Evolutionary conservation across 2,329 filamentous ascomycete species (phyloP).

Genomic region (Dactylonectria estremocensis): DNA sequence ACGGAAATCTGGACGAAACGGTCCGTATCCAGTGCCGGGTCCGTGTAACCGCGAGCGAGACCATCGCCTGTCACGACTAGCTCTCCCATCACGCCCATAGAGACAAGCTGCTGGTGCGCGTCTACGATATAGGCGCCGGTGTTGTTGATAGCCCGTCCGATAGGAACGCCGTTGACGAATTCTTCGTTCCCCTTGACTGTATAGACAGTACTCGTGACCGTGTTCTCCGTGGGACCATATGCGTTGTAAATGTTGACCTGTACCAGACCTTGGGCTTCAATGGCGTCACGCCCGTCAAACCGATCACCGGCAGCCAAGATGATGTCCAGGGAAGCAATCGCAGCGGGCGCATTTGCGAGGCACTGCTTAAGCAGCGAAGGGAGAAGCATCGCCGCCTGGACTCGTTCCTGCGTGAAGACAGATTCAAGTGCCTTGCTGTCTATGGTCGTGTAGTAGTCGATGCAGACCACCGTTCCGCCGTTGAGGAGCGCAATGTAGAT

Average conservation of each 20-base stretch:
- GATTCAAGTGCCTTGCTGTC: neutral
- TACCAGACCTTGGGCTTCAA: neutral
- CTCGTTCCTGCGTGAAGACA: constrained; percentile 27
- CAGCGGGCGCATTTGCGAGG: constrained; percentile 22
- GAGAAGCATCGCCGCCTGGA: constrained; percentile 22
- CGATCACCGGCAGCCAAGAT: constrained; percentile 40
- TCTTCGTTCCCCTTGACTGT: constrained; percentile 5
- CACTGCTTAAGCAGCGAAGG: constrained; percentile 40
- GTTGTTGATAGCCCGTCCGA: constrained; percentile 38
- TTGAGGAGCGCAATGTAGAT: neutral
- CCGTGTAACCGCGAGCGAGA: too few species aligned
- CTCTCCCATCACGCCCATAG: constrained; percentile 47
- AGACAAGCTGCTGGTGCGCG: constrained; percentile 39
- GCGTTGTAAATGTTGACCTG: constrained; percentile 20
- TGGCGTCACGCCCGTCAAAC: constrained; percentile 20
- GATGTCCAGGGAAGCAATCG: constrained; percentile 8
- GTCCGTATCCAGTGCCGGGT: too few species aligned
- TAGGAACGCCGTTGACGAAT: constrained; percentile 35
- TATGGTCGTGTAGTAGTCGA: neutral
- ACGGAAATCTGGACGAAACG: too few species aligned
- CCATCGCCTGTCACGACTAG: constrained; percentile 46
- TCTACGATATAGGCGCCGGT: constrained; percentile 46
- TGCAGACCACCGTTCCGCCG: neutral
- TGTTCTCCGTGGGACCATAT: constrained; percentile 41
- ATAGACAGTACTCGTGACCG: constrained; percentile 23